These are phyloP conservation scores for Scenedesmus sp. DNA, from an alignment of 163 green algal genomes.

Conservation along the genomic window DNA sequence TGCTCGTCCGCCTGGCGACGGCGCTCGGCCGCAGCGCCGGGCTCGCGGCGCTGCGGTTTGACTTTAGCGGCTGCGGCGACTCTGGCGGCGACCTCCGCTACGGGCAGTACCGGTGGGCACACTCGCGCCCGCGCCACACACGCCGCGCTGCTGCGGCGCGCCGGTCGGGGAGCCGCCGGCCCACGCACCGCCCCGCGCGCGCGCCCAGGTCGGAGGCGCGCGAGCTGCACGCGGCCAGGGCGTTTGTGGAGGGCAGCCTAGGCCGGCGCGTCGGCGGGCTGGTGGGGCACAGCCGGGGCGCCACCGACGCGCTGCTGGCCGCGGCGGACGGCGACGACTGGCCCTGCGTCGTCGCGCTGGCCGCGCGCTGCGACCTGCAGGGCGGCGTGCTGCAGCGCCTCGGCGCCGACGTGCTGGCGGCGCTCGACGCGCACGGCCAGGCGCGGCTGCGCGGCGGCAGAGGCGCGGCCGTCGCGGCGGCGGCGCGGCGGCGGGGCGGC, in stretches of 20 bases:
- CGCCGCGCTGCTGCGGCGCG: neutral
- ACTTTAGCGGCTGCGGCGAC: conserved; percentile 41
- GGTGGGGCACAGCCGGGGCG: conserved; percentile 42
- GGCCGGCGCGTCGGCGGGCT: neutral
- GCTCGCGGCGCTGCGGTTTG: conserved; percentile 40
- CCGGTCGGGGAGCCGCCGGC: neutral
- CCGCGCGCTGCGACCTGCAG: conserved; percentile 30
- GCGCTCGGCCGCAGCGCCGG: conserved; percentile 9
- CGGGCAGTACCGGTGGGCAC: conserved; percentile 34
- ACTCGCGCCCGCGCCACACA: no score
- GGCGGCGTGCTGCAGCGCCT: conserved; percentile 25
- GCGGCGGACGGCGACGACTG: neutral
- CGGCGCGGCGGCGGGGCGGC: neutral
- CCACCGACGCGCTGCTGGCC: conserved; percentile 40
- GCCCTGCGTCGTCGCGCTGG: conserved; percentile 34
- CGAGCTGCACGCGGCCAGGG: conserved; percentile 21
- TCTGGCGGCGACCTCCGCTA: conserved; percentile 28
- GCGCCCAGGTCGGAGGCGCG: conserved; percentile 30
- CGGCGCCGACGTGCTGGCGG: conserved; percentile 20
- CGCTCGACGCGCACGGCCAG: conserved; percentile 16
- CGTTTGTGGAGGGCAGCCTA: conserved; percentile 4
- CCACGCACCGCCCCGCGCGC: no score
- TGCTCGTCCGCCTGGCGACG: conserved; percentile 35
- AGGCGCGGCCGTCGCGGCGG: neutral
- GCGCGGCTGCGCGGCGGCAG: neutral